phyloP scores from a whole-genome alignment of 1,284 basidiomycete species.

The Ustilago shanxiensis region DNA sequence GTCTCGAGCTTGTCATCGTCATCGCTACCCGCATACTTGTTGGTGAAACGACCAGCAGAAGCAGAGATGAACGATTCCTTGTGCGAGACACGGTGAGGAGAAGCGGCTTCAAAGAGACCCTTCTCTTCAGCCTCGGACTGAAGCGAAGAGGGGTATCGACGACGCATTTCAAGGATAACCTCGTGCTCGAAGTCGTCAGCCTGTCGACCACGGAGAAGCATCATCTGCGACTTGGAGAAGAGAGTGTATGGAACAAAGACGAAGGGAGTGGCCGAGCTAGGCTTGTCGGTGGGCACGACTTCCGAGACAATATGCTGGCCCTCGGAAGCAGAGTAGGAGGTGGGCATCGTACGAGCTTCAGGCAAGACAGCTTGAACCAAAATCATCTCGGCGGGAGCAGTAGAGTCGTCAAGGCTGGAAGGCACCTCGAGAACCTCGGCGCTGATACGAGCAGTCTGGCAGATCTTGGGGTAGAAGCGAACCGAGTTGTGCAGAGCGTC shows the following conservation, averaged over 20 bases:
- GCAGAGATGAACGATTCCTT: slow-evolving; percentile 41
- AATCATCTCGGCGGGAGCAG: slow-evolving; percentile 70
- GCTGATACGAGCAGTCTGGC: slow-evolving; percentile 71
- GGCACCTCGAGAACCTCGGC: slow-evolving; percentile 73
- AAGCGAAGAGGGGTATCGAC: slow-evolving; percentile 67
- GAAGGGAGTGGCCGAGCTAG: slow-evolving; percentile 72
- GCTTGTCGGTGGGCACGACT: slow-evolving; percentile 68
- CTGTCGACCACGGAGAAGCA: slow-evolving; percentile 71
- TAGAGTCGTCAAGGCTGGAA: slow-evolving; percentile 67
- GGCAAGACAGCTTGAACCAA: slow-evolving; percentile 73
- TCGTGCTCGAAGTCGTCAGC: slow-evolving; percentile 70
- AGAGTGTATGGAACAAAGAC: slow-evolving; percentile 73
- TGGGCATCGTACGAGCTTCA: slow-evolving; percentile 61
- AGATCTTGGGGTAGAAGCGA: slow-evolving; percentile 72
- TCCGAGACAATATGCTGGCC: slow-evolving; percentile 62
- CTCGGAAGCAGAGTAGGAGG: slow-evolving; percentile 68
- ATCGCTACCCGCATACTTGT: slow-evolving; percentile 29
- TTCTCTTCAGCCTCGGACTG: slow-evolving; percentile 62
- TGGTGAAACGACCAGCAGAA: slow-evolving; percentile 20
- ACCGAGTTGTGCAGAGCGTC: slow-evolving; percentile 72
- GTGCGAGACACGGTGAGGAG: slow-evolving; percentile 14
- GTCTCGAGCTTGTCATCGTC: slow-evolving; percentile 54
- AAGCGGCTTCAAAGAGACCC: slow-evolving; percentile 18
- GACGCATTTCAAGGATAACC: slow-evolving; percentile 69
- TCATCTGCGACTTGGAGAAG: slow-evolving; percentile 73